Evolutionary conservation across 1,139 yeast genomes (phyloP), one percentile per base, ranked within the genome.

Genomic region (Lodderomyces parapsilosis): DNA sequence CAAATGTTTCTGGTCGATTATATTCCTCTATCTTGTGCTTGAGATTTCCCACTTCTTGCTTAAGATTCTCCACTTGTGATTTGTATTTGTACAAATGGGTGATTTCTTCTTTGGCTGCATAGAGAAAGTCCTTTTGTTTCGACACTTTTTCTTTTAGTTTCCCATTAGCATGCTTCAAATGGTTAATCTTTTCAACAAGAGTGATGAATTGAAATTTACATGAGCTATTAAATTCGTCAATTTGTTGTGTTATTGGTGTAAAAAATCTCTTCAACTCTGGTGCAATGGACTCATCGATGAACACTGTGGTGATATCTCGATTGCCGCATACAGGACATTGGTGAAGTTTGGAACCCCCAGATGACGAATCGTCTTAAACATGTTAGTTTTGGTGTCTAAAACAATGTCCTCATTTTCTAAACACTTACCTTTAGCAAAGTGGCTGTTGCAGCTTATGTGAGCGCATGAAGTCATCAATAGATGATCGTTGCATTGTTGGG

Each of bases 381-480:
- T 24, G 32, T 14, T 36, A 23, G 25, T 24, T n/a, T 5, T 6
- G 11, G 3, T 20, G 20, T 24, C 10, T n/a, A 31, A 27, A 27
- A 8, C 17, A 27, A 13, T n/a, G n/a, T n/a, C n/a, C n/a, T n/a
- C n/a, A n/a, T n/a, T 17, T 5, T 27, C 6, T n/a, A 13, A 27
- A 13, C 17, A 44, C 53, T 23, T 43, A 49, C 53, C 47, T 20
- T 24, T 45, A 17, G 19, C 10, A 30, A 58, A 44, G 46, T 60
- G 62, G 1, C 49, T 50, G 13, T 38, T 43, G 37, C 65, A 60
- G n/a, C 56, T 44, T 6, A 59, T 49, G 36, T 59, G 64, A 13
- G 63, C 64, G 45, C 64, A 60, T 1, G 64, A 59, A 1, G 64
- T 59, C 40, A 60, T 45, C 19, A 41, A 50, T 19, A 60, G 47